Evolutionary conservation across 352 stramenopile genomes (phyloP), one percentile per base, ranked within the genome.

Genomic region (Globisporangium parvum): DNA sequence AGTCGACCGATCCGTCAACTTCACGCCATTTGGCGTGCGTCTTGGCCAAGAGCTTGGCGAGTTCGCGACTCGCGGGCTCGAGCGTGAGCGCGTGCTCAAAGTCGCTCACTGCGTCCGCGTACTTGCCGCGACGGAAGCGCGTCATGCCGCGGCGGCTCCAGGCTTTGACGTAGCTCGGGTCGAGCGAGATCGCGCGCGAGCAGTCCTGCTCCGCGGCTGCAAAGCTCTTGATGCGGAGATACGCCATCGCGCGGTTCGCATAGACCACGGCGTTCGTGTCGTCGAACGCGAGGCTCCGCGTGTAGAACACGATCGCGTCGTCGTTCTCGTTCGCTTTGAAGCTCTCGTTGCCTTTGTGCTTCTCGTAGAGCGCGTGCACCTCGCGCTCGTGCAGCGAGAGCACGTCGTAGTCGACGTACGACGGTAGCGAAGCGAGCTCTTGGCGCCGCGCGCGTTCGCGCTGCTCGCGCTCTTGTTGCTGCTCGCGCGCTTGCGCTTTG

Each of bases 341-440:
- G 55, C 79, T 91, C 62, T 98, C 93, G 61, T 98, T 98, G 10
- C 93, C 93, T 59, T 98, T 98, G 44, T 96, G 73, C 62, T 96
- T 95, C 57, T 98, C 93, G 39, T 85, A 67, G 11, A 70, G 63
- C 21, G 83, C 81, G 42, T 80, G 80, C 33, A 91, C 57, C 49
- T 83, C 73, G 14, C 69, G 58, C 47, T 82, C 81, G 41, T 76
- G 62, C 0, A 49, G 33, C 26, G 83, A 74, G 18, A 91, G 68
- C 39, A 69, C 71, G 23, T 76, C 65, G 9, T 91, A 44, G 23
- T 86, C 67, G 5, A 93, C 56, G 39, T 78, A 85, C 24, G 71
- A 61, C 4, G 80, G 77, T 4, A 93, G 55, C 24, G 77, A 73
- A n/a, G 73, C 65, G 4, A 87, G 64, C 31, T 88, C 77, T 53